phyloP scores from a whole-genome alignment of 345 rosid genomes.

The Lepidium didymum region DNA sequence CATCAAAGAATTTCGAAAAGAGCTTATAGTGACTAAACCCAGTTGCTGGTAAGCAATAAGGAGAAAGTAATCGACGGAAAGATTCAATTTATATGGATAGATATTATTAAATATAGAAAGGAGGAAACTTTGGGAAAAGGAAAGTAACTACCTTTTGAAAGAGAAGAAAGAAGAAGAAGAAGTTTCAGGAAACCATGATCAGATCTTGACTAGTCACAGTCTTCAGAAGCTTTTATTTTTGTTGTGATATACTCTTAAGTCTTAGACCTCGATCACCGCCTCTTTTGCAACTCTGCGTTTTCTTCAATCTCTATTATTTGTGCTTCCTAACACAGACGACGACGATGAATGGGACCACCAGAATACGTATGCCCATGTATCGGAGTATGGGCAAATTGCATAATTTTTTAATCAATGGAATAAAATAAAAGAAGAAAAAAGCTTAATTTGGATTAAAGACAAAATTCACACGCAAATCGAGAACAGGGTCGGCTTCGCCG shows the following conservation, averaged over 20 bases:
- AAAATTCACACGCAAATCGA: constrained; percentile 2
- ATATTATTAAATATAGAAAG: neutral
- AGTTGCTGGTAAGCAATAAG: neutral
- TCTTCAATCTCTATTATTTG: constrained; percentile 29
- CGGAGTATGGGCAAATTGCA: constrained; percentile 14
- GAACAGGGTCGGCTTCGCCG: constrained; percentile 24
- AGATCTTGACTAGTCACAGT: constrained; percentile 21
- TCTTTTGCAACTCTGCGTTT: neutral
- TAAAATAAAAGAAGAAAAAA: neutral
- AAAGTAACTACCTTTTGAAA: constrained; percentile 21
- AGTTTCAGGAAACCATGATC: constrained; percentile 19
- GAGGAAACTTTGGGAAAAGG: constrained; percentile 17
- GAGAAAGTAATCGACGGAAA: neutral
- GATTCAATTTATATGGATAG: neutral
- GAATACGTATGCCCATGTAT: constrained; percentile 24
- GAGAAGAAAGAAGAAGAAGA: neutral
- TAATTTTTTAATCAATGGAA: neutral
- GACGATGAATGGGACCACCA: constrained; percentile 29
- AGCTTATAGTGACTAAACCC: constrained; percentile 1
- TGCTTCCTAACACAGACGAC: constrained; percentile 24
- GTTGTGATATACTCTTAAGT: neutral
- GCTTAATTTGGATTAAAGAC: neutral
- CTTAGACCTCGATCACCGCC: constrained; percentile 25
- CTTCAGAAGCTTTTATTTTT: neutral
- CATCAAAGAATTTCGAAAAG: neutral